Evolutionary conservation across 2,329 filamentous ascomycete species (phyloP).

Genomic region (Aspergillus sojae): DNA sequence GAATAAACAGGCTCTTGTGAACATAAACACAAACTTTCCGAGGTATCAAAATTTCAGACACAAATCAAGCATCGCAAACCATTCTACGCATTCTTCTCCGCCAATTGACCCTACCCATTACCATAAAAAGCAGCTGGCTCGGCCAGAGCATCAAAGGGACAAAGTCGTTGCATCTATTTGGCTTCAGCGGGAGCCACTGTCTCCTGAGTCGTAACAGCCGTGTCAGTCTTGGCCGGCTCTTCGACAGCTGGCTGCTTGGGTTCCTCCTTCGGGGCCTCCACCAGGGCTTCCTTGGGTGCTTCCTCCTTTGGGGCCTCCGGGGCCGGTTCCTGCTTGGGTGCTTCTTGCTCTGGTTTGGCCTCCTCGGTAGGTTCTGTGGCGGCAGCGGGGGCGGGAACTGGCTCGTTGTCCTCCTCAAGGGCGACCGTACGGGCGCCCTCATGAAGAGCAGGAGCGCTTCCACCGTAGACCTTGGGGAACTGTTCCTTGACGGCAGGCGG

Average conservation of each 20-base stretch:
- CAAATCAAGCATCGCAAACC: slow-evolving; percentile 14
- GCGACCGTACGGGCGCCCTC: slow-evolving; percentile 38
- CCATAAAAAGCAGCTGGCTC: slow-evolving; percentile 5
- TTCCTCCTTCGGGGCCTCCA: slow-evolving; percentile 19
- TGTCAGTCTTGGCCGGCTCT: slow-evolving; percentile 20
- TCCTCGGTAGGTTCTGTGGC: slow-evolving; percentile 14
- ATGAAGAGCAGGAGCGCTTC: slow-evolving; percentile 61
- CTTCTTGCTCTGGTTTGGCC: slow-evolving; percentile 19
- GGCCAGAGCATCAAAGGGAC: neutral
- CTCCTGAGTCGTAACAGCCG: slow-evolving; percentile 25
- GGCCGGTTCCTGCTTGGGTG: slow-evolving; percentile 18
- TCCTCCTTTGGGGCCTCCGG: slow-evolving; percentile 16
- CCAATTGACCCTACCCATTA: slow-evolving; percentile 15
- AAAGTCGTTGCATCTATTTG: slow-evolving; percentile 15
- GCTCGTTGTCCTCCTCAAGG: slow-evolving; percentile 29
- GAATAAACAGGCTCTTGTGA: slow-evolving; percentile 5
- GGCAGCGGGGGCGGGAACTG: slow-evolving; percentile 12
- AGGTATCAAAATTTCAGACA: slow-evolving; percentile 24
- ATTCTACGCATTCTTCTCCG: slow-evolving; percentile 17
- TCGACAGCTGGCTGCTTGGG: slow-evolving; percentile 16
- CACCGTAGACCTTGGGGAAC: slow-evolving; percentile 78
- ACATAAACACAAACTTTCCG: slow-evolving; percentile 12
- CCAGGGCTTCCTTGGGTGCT: slow-evolving; percentile 19
- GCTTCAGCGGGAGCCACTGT: slow-evolving; percentile 14
- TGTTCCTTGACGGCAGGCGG: slow-evolving; percentile 59